Evolutionary conservation across 306 rosid genomes (phyloP), one percentile per base, ranked within the genome.

Genomic region (Begonia masoniana): DNA sequence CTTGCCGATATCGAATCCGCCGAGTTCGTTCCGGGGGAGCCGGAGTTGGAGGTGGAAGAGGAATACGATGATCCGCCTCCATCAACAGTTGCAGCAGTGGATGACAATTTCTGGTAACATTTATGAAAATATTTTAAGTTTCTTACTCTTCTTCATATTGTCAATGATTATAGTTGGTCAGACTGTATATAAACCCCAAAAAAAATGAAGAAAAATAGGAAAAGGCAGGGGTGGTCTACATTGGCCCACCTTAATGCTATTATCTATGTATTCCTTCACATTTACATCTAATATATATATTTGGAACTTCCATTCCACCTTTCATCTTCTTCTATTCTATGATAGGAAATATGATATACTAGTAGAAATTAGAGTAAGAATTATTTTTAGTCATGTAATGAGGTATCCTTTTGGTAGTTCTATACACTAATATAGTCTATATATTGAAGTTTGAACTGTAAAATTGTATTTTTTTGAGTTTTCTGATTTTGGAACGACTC

Each of bases 71-170:
- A 76, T 14, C 13, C 60, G 35, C 70, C 87, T 14, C 55, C 88
- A 14, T 59, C 74, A 31, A 72, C 76, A 50, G 50, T n/a, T 35
- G 41, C 73, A 12, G 60, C 71, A 23, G 70, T 61, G 31, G 93
- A 86, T 59, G 96, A 83, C 55, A 63, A 50, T 59, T 83, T 81
- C 83, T 83, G 96, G 95, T 91, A 76, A 79, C 61, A 60, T 36
- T 15, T 13, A 54, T 43, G 39, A 55, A 73, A 76, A 65, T 85
- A 94, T 85, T 83, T 87, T 78, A 77, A 52, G 42, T 41, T 71
- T 58, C 62, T 62, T 73, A 69, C 68, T 53, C 65, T 72, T 70
- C 66, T 72, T 67, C 76, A 60, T 79, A 80, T 85, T 87, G 74
- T 76, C 80, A 78, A 62, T 73, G 76, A 77, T 68, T 58, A 55